Percentiles rank a stretch among this genome's conserved stretches.
phyloP scores from a whole-genome alignment of 1,284 basidiomycete genomes.

The Sanghuangporus baumii region DNA sequence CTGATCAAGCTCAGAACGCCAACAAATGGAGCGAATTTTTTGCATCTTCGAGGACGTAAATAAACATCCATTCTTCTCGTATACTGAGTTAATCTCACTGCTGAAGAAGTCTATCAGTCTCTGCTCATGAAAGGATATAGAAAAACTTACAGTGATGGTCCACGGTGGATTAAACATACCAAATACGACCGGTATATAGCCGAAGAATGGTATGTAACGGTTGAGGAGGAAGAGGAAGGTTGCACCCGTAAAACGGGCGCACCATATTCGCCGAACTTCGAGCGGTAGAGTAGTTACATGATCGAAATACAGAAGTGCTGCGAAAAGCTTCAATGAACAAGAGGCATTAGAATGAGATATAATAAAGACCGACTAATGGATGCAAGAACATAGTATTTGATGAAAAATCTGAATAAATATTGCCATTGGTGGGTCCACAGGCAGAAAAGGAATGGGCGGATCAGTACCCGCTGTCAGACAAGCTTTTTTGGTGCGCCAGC shows the following conservation, averaged over 20 bases:
- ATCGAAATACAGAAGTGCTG: conserved; percentile 16
- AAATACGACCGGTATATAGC: conserved; percentile 12
- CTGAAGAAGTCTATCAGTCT: background rate
- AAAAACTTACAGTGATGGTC: conserved; percentile 7
- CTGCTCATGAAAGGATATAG: background rate
- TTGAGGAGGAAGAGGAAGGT: conserved; percentile 15
- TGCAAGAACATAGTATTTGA: conserved; percentile 17
- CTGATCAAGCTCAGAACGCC: conserved; percentile 13
- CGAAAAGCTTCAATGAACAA: background rate
- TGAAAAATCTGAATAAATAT: conserved; percentile 7
- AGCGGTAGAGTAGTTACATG: conserved; percentile 11
- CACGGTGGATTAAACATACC: conserved; percentile 13
- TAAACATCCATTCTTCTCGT: background rate
- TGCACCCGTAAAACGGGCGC: conserved; percentile 12
- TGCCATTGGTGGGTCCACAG: background rate
- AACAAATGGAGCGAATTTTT: conserved; percentile 14
- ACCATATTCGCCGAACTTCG: conserved; percentile 15
- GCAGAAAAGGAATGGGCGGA: background rate
- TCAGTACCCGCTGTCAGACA: background rate
- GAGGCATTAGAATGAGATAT: background rate
- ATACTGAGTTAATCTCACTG: background rate
- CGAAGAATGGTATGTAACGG: conserved; percentile 16
- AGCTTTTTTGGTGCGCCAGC: background rate
- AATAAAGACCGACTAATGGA: conserved; percentile 9
- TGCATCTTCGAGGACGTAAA: conserved; percentile 4